Conservation (phyloP, 257 asterid species). For the Rehmannia glutinosa region DNA sequence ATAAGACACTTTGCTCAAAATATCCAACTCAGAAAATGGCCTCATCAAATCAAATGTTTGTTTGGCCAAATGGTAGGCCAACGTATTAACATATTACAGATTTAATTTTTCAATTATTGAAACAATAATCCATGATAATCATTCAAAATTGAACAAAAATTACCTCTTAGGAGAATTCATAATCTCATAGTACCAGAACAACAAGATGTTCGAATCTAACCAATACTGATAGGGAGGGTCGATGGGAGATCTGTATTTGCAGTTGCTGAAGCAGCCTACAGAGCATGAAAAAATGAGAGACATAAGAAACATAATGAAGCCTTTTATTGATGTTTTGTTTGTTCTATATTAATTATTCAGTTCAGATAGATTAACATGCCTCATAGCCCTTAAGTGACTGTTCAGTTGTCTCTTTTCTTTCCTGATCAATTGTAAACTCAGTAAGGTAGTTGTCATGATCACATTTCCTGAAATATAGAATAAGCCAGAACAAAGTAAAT, state of each 20-base stretch:
- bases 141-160: background rate
- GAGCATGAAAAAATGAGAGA: background rate
- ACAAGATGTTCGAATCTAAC: constrained; percentile 92
- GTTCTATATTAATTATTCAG: background rate
- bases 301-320: background rate
- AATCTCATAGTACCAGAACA: constrained; percentile 90
- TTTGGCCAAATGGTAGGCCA: constrained; percentile 89
- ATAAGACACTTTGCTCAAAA: constrained; percentile 86
- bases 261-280: constrained; percentile 69
- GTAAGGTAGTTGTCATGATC: constrained; percentile 86
- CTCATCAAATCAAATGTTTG: constrained; percentile 94
- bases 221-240: constrained; percentile 95
- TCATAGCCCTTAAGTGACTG: constrained; percentile 82
- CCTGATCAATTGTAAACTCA: constrained; percentile 76
- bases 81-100: background rate
- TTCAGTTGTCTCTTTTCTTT: constrained; percentile 81
- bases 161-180: constrained; percentile 94
- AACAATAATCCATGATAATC: background rate
- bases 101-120: background rate
- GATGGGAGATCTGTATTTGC: constrained; percentile 83
- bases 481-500: too few relatives aligned
- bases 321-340: background rate
- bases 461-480: too few relatives aligned
- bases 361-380: constrained; percentile 36
- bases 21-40: constrained; percentile 89